A percentile compares a stretch with the other conserved stretches of the same genome.
Evolutionary conservation across 768 basidiomycete species (phyloP).

Genomic region (Lentinula boryana): DNA sequence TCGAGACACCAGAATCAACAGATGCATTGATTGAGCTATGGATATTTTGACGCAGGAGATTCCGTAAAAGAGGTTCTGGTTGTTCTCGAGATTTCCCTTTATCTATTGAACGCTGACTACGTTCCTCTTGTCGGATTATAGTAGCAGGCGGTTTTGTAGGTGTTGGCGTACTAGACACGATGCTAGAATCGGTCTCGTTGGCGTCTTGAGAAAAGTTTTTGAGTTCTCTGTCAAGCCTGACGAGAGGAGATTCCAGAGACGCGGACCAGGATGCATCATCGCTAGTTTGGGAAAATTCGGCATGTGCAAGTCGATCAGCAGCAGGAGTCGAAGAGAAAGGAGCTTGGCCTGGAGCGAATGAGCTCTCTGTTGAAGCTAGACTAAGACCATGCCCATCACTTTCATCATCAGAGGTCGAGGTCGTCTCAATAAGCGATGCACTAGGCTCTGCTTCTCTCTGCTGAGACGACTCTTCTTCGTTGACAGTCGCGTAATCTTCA

Average conservation of each 20-base stretch:
- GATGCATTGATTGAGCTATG: conserved; percentile 25
- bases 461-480: conserved; percentile 40
- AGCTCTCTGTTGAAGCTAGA: conserved; percentile 53
- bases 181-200: conserved; percentile 9
- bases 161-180: conserved; percentile 2
- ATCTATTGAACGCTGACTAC: conserved; percentile 8
- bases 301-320: conserved; percentile 30
- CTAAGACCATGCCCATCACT: conserved; percentile 30
- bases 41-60: conserved; percentile 46
- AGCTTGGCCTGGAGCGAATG: conserved; percentile 68
- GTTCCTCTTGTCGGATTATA: neutral
- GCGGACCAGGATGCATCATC: conserved; percentile 65
- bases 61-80: conserved; percentile 34
- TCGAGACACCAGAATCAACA: conserved; percentile 16
- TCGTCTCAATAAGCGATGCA: conserved; percentile 12
- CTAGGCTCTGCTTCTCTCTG: conserved; percentile 24
- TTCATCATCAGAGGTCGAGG: neutral
- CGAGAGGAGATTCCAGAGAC: conserved; percentile 70
- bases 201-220: conserved; percentile 47
- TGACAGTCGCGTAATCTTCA: conserved; percentile 58
- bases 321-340: conserved; percentile 81
- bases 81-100: conserved; percentile 35
- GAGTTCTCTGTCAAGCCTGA: conserved; percentile 58
- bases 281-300: conserved; percentile 35
- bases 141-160: neutral